These are phyloP conservation scores for Microcos paniculata DNA, from an alignment of 345 rosid genomes.

Conservation along the genomic window DNA sequence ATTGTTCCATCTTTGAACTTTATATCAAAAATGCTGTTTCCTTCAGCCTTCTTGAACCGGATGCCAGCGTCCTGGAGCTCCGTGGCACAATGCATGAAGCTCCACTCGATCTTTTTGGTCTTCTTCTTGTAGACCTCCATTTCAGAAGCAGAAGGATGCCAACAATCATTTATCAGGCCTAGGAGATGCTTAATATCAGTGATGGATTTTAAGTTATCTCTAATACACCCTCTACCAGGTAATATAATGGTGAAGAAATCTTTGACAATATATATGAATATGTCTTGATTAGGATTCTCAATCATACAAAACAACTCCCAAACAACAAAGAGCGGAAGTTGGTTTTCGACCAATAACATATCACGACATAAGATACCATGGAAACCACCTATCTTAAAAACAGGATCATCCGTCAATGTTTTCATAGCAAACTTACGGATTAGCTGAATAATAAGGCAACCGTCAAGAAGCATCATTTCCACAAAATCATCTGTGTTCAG, in stretches of 20 bases:
- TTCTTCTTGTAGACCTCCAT: background rate
- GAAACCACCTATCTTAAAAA: background rate
- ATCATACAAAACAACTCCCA: slow-evolving; percentile 10
- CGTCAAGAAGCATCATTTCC: slow-evolving; percentile 39
- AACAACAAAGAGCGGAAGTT: slow-evolving; percentile 23
- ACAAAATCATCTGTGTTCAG: slow-evolving; percentile 7
- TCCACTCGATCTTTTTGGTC: background rate
- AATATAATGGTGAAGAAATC: background rate
- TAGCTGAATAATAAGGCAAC: slow-evolving; percentile 23
- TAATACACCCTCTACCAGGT: background rate
- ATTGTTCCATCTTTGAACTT: slow-evolving; percentile 10
- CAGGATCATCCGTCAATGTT: background rate
- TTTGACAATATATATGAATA: background rate
- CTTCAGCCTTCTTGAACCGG: background rate
- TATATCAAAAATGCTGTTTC: slow-evolving; percentile 15
- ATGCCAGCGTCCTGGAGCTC: no score
- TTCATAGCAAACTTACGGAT: background rate
- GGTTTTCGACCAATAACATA: slow-evolving; percentile 20
- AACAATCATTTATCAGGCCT: background rate
- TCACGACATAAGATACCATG: background rate
- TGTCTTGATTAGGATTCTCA: background rate
- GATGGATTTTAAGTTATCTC: background rate
- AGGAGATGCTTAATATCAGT: background rate
- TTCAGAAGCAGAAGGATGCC: background rate
- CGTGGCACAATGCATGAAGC: slow-evolving; percentile 7